Conservation (phyloP, 2,329 filamentous ascomycete genomes). For the Clarireedia monteithiana region DNA sequence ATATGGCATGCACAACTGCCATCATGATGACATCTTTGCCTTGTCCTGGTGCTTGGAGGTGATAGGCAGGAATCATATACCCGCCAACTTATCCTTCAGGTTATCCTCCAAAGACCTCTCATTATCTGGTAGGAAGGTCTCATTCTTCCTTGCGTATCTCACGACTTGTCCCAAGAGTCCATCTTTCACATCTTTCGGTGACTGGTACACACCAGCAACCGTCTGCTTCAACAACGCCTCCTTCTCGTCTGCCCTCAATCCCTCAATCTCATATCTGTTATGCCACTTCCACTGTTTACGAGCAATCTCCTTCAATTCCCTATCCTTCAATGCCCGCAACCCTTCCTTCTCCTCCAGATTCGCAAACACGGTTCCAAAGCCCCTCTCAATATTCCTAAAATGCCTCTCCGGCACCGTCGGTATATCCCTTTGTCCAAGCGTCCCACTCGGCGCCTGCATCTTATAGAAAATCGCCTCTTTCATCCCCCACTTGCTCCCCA, state of each 20-base stretch:
- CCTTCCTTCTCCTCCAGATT: constrained; percentile 16
- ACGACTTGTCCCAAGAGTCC: constrained; percentile 18
- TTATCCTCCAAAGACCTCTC: constrained; percentile 24
- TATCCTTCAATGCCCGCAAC: constrained; percentile 6
- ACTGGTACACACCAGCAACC: constrained; percentile 26
- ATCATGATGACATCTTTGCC: constrained; percentile 1
- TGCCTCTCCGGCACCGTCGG: constrained; percentile 13
- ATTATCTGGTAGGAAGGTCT: constrained; percentile 27
- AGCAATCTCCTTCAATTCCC: neutral
- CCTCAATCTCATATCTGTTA: constrained; percentile 5
- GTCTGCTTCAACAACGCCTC: constrained; percentile 19
- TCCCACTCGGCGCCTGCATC: constrained; percentile 22
- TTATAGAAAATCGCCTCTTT: constrained; percentile 22
- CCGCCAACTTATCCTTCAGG: constrained; percentile 15
- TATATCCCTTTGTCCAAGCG: constrained; percentile 8
- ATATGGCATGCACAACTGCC: constrained; percentile 2
- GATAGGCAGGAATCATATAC: neutral
- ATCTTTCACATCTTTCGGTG: constrained; percentile 11
- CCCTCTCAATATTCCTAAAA: constrained; percentile 15
- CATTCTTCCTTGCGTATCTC: constrained; percentile 23
- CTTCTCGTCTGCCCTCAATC: constrained; percentile 14
- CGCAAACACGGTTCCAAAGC: constrained; percentile 23
- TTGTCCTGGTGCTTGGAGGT: neutral
- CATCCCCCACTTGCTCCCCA: constrained; percentile 17
- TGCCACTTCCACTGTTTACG: constrained; percentile 1